These are phyloP conservation scores for Evansstolkia leycettana DNA, from an alignment of 495 filamentous ascomycete genomes.

Conservation along the genomic window DNA sequence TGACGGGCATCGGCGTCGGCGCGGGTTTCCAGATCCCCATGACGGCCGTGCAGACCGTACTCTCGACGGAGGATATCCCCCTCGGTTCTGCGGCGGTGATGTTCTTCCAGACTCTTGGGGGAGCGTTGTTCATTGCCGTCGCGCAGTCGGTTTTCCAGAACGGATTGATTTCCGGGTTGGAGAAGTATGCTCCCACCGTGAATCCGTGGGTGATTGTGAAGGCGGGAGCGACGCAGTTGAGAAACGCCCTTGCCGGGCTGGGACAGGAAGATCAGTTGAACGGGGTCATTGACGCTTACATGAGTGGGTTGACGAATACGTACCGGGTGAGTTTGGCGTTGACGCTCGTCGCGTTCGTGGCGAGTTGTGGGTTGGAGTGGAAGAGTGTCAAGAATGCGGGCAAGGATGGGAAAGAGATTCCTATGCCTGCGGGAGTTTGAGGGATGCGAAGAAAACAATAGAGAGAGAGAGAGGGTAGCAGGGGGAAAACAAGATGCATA, in stretches of 20 bases:
- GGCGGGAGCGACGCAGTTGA: constrained; percentile 46
- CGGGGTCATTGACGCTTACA: constrained; percentile 16
- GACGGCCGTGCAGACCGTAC: constrained; percentile 18
- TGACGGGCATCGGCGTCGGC: constrained; percentile 43
- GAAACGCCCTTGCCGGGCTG: constrained; percentile 25
- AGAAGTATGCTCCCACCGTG: constrained; percentile 27
- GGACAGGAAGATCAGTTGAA: constrained; percentile 12
- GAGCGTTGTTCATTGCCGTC: constrained; percentile 52
- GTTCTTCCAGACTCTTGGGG: constrained; percentile 59
- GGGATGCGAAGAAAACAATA: background rate
- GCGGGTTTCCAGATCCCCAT: constrained; percentile 33
- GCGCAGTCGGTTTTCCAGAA: constrained; percentile 54
- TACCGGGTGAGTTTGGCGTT: constrained; percentile 22
- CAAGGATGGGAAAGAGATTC: background rate
- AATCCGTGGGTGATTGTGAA: constrained; percentile 34
- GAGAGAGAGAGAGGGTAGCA: too few species aligned
- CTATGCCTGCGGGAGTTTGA: background rate
- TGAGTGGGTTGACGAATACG: constrained; percentile 14
- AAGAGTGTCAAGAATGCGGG: constrained; percentile 35
- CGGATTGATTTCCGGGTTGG: constrained; percentile 36
- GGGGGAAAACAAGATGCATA: too few species aligned
- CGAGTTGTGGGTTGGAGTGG: constrained; percentile 33
- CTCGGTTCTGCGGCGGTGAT: constrained; percentile 48
- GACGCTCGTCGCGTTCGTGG: constrained; percentile 21
- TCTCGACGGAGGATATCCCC: constrained; percentile 35